phyloP scores from a whole-genome alignment of 345 rosid genomes.

The Kernera saxatilis region DNA sequence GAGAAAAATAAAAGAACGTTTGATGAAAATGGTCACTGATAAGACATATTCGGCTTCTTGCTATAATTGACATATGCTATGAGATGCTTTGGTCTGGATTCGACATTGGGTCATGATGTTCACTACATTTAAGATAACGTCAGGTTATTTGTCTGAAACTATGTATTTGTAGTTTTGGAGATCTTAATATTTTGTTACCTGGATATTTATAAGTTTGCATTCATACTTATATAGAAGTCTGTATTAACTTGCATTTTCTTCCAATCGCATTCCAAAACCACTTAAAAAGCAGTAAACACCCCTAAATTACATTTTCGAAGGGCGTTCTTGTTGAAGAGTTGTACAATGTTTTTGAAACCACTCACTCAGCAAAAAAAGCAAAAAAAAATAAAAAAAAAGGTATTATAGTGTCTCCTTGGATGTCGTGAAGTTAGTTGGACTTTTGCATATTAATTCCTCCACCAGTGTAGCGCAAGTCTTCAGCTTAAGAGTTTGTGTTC shows the following conservation, averaged over 20 bases:
- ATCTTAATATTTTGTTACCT: neutral
- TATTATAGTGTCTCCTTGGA: conserved; percentile 4
- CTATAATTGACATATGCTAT: neutral
- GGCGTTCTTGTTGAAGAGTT: no score
- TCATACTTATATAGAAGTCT: neutral
- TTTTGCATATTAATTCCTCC: conserved; percentile 12
- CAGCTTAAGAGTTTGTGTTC: conserved; percentile 9
- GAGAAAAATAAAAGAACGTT: no score
- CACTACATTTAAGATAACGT: no score
- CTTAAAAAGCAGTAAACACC: neutral
- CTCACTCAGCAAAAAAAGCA: neutral
- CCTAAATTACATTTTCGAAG: no score
- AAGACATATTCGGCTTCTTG: no score
- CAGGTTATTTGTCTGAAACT: no score
- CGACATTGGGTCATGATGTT: neutral
- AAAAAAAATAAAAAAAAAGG: neutral
- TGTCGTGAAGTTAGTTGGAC: conserved; percentile 20
- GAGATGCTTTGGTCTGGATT: neutral
- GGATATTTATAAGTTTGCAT: neutral
- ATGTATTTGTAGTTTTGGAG: no score
- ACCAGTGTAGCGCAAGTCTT: conserved; percentile 24
- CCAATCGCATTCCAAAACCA: neutral
- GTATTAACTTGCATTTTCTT: neutral
- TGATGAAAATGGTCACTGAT: no score
- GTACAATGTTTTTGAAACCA: no score